Percentiles rank a stretch among this genome's conserved stretches.
Evolutionary conservation across 2,329 filamentous ascomycete genomes (phyloP).

Genomic region (Diaporthe aspalathi): DNA sequence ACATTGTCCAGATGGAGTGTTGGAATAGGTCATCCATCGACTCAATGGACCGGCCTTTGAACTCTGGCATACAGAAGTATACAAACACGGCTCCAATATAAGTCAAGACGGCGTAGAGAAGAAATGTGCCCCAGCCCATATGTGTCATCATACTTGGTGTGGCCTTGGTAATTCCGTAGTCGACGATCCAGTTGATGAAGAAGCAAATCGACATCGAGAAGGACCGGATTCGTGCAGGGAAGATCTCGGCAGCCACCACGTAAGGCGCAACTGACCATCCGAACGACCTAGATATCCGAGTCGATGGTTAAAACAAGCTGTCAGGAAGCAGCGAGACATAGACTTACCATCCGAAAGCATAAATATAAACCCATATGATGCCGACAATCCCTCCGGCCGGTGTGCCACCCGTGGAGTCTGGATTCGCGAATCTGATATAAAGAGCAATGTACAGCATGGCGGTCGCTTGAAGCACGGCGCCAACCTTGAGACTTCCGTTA

Average conservation of each 20-base stretch:
- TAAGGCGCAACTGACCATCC: slow-evolving; percentile 45
- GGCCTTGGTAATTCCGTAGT: slow-evolving; percentile 49
- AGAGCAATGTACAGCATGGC: slow-evolving; percentile 47
- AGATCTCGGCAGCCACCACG: slow-evolving; percentile 49
- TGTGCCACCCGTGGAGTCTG: slow-evolving; percentile 48
- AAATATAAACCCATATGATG: slow-evolving; percentile 51
- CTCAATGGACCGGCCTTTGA: slow-evolving; percentile 62
- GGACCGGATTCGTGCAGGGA: slow-evolving; percentile 48
- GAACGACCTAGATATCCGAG: slow-evolving; percentile 38
- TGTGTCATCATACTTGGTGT: slow-evolving; percentile 51
- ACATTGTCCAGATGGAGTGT: slow-evolving; percentile 54
- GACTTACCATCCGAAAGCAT: slow-evolving; percentile 44
- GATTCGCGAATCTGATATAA: slow-evolving; percentile 51
- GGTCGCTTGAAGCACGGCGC: slow-evolving; percentile 43
- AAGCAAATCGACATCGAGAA: slow-evolving; percentile 47
- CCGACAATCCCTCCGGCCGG: slow-evolving; percentile 54
- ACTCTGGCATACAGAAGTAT: slow-evolving; percentile 62
- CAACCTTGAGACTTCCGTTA: slow-evolving; percentile 17
- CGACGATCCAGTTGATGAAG: slow-evolving; percentile 50
- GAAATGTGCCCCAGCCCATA: slow-evolving; percentile 51
- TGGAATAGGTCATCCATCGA: slow-evolving; percentile 61
- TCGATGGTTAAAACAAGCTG: slow-evolving; percentile 33
- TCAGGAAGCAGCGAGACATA: too few relatives aligned
- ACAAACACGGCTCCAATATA: slow-evolving; percentile 48
- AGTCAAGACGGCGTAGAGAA: slow-evolving; percentile 50